phyloP scores from a whole-genome alignment of 2,329 filamentous ascomycete genomes.

The Aspergillus tanneri region DNA sequence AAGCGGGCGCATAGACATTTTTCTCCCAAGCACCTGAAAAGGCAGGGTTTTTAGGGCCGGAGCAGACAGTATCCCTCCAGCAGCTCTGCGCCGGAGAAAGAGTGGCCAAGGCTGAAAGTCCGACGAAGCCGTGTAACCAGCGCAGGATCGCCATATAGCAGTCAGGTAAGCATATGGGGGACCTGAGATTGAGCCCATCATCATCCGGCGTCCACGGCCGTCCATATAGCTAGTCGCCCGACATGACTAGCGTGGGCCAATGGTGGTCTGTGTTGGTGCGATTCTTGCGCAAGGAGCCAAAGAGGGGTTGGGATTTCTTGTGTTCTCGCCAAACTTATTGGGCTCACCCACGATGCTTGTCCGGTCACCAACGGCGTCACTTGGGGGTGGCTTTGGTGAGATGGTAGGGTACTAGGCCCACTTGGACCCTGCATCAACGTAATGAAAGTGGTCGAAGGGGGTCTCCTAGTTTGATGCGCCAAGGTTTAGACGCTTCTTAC shows the following conservation, averaged over 20 bases:
- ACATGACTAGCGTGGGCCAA: not conserved
- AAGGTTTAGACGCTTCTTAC: not conserved
- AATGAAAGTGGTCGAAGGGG: not conserved
- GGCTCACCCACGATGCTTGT: constrained; percentile 5
- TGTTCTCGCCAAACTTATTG: constrained; percentile 2
- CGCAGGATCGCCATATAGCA: constrained; percentile 15
- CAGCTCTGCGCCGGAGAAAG: constrained; percentile 37
- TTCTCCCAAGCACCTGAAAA: constrained; percentile 60
- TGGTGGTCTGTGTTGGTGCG: not conserved
- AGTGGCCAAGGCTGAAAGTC: constrained; percentile 18
- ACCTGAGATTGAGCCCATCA: not conserved
- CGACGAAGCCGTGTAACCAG: constrained; percentile 13
- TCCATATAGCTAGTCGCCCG: not conserved
- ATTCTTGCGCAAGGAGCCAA: constrained; percentile 8
- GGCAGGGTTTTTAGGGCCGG: constrained; percentile 48
- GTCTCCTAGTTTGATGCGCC: not conserved
- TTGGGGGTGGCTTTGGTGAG: not conserved
- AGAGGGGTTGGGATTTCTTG: constrained; percentile 9
- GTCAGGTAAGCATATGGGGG: not conserved
- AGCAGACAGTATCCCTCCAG: constrained; percentile 58
- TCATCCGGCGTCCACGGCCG: not conserved
- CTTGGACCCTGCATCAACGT: not conserved
- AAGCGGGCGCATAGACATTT: constrained; percentile 57
- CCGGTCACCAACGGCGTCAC: constrained; percentile 1
- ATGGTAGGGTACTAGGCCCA: not conserved